Evolutionary conservation across 768 basidiomycete genomes (phyloP).

Genomic region (Xerocomellus intermedius): DNA sequence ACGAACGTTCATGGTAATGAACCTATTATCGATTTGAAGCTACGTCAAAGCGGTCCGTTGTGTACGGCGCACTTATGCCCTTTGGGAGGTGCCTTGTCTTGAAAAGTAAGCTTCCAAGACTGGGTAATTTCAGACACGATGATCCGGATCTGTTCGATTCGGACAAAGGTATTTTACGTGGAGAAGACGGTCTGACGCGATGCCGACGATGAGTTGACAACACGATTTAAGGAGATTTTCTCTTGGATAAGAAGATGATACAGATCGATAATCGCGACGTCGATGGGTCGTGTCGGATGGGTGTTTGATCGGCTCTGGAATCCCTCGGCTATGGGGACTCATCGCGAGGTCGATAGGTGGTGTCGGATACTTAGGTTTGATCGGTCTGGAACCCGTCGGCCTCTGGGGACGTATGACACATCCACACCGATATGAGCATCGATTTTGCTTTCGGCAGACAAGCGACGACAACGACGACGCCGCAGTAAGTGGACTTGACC

Average conservation of each 20-base stretch:
- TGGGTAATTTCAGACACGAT: conserved; percentile 6
- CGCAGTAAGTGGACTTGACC: neutral
- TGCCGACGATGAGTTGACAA: conserved; percentile 6
- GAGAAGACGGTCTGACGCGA: conserved; percentile 15
- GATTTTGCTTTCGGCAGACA: neutral
- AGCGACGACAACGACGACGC: neutral
- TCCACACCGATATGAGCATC: neutral
- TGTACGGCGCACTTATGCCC: conserved; percentile 13
- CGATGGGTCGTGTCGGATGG: neutral
- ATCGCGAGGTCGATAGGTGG: conserved; percentile 6
- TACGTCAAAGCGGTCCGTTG: conserved; percentile 13
- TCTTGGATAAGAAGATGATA: conserved; percentile 10
- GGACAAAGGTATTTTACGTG: conserved; percentile 19
- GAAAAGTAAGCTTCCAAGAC: conserved; percentile 12
- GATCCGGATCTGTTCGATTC: conserved; percentile 12
- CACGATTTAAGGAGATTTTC: conserved; percentile 11
- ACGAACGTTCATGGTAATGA: conserved; percentile 11
- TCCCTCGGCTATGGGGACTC: conserved; percentile 14
- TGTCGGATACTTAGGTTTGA: conserved; percentile 1
- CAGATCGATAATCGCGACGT: conserved; percentile 20
- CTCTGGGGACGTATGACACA: neutral
- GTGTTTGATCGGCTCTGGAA: conserved; percentile 12
- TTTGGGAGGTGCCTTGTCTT: conserved; percentile 12
- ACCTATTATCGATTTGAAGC: neutral
- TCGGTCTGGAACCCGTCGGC: neutral